These are phyloP conservation scores for Epichloe sylvatica DNA, from an alignment of 2,329 filamentous ascomycete species.

Conservation along the genomic window DNA sequence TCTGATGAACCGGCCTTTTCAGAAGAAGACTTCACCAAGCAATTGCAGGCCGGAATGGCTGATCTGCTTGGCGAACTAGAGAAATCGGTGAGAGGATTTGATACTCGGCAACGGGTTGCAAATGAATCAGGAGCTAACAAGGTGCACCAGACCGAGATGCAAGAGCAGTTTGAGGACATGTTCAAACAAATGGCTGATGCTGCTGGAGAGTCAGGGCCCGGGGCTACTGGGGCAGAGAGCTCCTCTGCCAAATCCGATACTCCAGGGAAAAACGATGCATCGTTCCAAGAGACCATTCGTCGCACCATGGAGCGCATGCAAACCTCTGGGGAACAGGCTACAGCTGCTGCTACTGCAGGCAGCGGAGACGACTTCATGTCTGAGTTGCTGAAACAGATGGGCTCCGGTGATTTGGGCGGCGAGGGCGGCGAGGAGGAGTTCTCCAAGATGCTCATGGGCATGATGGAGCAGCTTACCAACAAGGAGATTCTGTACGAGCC, in stretches of 20 bases:
- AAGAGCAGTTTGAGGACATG: slow-evolving; percentile 64
- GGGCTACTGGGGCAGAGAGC: slow-evolving; percentile 1
- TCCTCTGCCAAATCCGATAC: slow-evolving; percentile 17
- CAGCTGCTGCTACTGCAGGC: slow-evolving; percentile 57
- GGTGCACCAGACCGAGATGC: slow-evolving; percentile 47
- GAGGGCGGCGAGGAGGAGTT: slow-evolving; percentile 65
- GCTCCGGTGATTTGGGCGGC: slow-evolving; percentile 43
- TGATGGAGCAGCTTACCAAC: slow-evolving; percentile 98
- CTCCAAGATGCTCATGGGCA: slow-evolving; percentile 85
- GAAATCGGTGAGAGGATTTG: slow-evolving; percentile 32
- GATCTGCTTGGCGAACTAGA: slow-evolving; percentile 62
- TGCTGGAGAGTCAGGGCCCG: slow-evolving; percentile 9
- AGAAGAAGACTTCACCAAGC: slow-evolving; percentile 70
- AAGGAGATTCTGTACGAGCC: slow-evolving; percentile 98
- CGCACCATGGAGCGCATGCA: slow-evolving; percentile 96
- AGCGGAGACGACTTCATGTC: slow-evolving; percentile 66
- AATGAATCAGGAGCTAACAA: not conserved
- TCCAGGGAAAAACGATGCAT: slow-evolving; percentile 33
- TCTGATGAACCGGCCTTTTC: slow-evolving; percentile 30
- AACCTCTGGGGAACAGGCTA: slow-evolving; percentile 71
- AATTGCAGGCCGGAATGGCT: slow-evolving; percentile 84
- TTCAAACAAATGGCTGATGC: slow-evolving; percentile 56
- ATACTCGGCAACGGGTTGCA: not conserved
- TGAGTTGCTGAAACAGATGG: slow-evolving; percentile 81
- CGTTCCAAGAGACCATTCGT: slow-evolving; percentile 84